phyloP scores from a whole-genome alignment of 179 eudicot genomes.

The Silene coronaria region DNA sequence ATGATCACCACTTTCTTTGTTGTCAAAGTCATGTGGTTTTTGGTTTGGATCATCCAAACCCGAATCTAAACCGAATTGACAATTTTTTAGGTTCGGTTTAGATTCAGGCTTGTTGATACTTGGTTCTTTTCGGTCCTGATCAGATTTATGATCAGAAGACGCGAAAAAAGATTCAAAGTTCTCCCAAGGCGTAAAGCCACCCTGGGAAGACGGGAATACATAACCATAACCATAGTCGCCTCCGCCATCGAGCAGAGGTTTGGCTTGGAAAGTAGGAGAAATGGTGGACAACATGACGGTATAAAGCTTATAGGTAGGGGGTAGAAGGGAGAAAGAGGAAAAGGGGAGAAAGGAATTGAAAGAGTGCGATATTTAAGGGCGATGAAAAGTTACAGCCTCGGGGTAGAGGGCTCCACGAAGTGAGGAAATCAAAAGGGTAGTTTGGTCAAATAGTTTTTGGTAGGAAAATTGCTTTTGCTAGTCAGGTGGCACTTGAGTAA shows the following conservation, averaged over 20 bases:
- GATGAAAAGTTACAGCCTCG: background rate
- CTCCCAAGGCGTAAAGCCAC: conserved; percentile 50
- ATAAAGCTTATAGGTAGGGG: conserved; percentile 35
- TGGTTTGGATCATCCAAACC: conserved; percentile 22
- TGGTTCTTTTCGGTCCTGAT: background rate
- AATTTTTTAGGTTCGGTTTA: conserved; percentile 7
- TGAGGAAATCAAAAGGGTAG: conserved; percentile 32
- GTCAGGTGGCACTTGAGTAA: conserved; percentile 41
- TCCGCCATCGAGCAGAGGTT: conserved; percentile 20
- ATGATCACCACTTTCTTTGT: background rate
- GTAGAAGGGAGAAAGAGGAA: conserved; percentile 50
- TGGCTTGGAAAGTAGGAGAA: conserved; percentile 26
- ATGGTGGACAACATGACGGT: conserved; percentile 61
- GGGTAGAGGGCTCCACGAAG: conserved; percentile 29
- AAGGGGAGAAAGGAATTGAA: conserved; percentile 67
- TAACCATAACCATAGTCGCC: background rate
- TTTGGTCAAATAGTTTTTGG: conserved; percentile 26
- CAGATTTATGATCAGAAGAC: conserved; percentile 13
- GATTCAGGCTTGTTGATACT: background rate
- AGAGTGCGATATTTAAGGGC: conserved; percentile 55
- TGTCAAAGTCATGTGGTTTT: background rate
- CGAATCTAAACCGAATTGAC: conserved; percentile 21
- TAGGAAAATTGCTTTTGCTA: conserved; percentile 28
- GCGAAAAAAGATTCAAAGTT: conserved; percentile 30
- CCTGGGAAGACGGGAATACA: conserved; percentile 13